Evolutionary conservation across 2,329 filamentous ascomycete genomes (phyloP), one percentile per base, ranked within the genome.

Genomic region (Dactylellina cionopaga): DNA sequence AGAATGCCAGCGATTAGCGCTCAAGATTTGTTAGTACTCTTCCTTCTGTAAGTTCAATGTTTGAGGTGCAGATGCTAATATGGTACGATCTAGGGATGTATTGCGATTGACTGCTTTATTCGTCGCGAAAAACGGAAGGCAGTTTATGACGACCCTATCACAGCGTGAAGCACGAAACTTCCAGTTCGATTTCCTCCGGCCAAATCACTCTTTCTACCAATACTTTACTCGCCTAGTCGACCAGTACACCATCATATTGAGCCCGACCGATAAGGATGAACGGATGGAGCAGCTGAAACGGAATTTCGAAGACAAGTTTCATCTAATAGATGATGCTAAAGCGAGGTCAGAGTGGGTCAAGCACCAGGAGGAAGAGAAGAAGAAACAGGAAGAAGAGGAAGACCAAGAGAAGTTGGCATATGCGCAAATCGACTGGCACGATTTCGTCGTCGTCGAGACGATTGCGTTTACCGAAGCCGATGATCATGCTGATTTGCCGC

Each of bases 1-100:
- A 90, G 93, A 79, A 96, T 98, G 92, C 95, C 95, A 66, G 94
- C 93, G 76, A 96, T 99, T 82, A 96, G 90, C 81, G 92, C 96
- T 75, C 91, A 96, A 81, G 95, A 99, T 84, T 83, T 98, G 73
- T 88, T 89, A 58, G 84, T 89, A 22, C 83, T 89, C 68, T 86
- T 85, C 74, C 33, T 15, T 52, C 19, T 35, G 5, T 9, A 15
- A 24, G 37, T 22, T n/a, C 7, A 9, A 46, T 11, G 11, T 5
- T 17, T 27, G 11, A n/a, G n/a, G 35, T 15, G 13, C 1, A 39
- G 33, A 19, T 62, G 27, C 65, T 74, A 65, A 71, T 33, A n/a
- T 43, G n/a, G n/a, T 27, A 7, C 11, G 17, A 19, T 29, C 9
- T 51, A 74, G 72, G 56, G 76, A 77, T 49, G 76, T 77, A 52